phyloP scores from a whole-genome alignment of 2,329 filamentous ascomycete species.

The Conoideocrella luteorostrata region DNA sequence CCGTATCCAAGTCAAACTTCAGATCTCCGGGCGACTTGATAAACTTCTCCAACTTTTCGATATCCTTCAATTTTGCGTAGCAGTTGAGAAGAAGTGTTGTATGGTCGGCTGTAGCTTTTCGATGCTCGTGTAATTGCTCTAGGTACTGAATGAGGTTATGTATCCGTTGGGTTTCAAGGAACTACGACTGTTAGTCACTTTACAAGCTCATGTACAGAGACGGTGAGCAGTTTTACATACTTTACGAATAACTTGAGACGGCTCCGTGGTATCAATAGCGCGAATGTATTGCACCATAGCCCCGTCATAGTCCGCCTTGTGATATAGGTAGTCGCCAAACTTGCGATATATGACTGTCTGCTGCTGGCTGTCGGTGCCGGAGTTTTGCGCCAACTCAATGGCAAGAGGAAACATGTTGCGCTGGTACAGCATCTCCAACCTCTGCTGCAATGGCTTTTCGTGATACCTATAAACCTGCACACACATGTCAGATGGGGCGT shows the following conservation, averaged over 20 bases:
- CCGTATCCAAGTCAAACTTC: conserved; percentile 94
- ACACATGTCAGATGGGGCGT: too few species aligned
- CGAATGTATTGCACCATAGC: conserved; percentile 99
- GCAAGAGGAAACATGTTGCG: conserved; percentile 87
- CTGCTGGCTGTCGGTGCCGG: conserved; percentile 70
- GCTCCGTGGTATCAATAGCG: conserved; percentile 92
- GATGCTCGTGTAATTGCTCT: conserved; percentile 90
- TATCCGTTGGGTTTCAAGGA: conserved; percentile 93
- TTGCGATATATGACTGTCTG: conserved; percentile 89
- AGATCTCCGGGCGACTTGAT: conserved; percentile 93
- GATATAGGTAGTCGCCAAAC: conserved; percentile 91
- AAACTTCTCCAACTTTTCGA: conserved; percentile 90
- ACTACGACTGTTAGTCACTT: conserved; percentile 45
- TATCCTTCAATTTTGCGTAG: conserved; percentile 96
- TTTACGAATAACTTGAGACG: conserved; percentile 92
- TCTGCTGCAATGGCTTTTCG: conserved; percentile 84
- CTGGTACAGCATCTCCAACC: conserved; percentile 88
- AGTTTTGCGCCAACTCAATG: conserved; percentile 87
- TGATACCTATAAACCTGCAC: conserved; percentile 82
- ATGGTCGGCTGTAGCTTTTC: conserved; percentile 89
- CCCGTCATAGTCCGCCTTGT: conserved; percentile 91
- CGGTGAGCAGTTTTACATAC: conserved; percentile 31
- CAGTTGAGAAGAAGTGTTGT: conserved; percentile 93
- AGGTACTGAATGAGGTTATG: conserved; percentile 96
- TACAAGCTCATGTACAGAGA: background rate